A percentile compares a stretch with the other conserved stretches of the same genome.
phyloP scores from a whole-genome alignment of 108 stramenopile species.

The Skeletonema grethae region DNA sequence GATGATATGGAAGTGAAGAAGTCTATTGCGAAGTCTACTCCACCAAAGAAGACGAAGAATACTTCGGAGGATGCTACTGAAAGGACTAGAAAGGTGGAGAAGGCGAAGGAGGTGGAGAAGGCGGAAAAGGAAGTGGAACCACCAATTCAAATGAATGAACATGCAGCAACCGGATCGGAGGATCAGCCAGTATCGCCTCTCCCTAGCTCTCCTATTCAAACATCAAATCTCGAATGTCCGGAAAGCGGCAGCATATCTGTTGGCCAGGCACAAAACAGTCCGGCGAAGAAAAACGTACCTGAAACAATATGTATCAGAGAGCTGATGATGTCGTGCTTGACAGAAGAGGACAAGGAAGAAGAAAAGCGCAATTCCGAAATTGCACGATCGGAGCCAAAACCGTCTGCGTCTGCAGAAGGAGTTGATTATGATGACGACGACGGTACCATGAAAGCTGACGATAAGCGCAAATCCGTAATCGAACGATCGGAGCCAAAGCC shows the following conservation, averaged over 20 bases:
- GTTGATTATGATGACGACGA: not conserved
- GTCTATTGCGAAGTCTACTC: not conserved
- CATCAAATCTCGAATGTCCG: conserved; percentile 6
- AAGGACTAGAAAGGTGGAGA: not conserved
- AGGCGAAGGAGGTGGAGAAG: not conserved
- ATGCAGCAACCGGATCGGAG: not conserved
- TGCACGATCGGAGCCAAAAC: not conserved
- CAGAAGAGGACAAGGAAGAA: conserved; percentile 7
- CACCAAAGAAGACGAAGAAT: conserved; percentile 4
- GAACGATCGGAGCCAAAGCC: not conserved
- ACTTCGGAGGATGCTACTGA: not conserved
- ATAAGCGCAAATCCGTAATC: not conserved
- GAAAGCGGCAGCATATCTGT: conserved; percentile 7
- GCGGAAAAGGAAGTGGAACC: not conserved
- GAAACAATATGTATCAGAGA: conserved; percentile 6
- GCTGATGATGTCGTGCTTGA: conserved; percentile 3
- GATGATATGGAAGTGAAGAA: conserved; percentile 12
- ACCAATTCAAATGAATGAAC: not conserved
- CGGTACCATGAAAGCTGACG: not conserved
- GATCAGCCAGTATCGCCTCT: not conserved
- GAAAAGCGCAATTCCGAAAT: conserved; percentile 2
- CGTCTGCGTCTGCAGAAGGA: conserved; percentile 1
- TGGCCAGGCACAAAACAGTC: not conserved
- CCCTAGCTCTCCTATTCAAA: not conserved
- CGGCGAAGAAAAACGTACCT: conserved; percentile 1